These are phyloP conservation scores for Hypoxylon cercidicola DNA, from an alignment of 495 filamentous ascomycete species.

Conservation along the genomic window DNA sequence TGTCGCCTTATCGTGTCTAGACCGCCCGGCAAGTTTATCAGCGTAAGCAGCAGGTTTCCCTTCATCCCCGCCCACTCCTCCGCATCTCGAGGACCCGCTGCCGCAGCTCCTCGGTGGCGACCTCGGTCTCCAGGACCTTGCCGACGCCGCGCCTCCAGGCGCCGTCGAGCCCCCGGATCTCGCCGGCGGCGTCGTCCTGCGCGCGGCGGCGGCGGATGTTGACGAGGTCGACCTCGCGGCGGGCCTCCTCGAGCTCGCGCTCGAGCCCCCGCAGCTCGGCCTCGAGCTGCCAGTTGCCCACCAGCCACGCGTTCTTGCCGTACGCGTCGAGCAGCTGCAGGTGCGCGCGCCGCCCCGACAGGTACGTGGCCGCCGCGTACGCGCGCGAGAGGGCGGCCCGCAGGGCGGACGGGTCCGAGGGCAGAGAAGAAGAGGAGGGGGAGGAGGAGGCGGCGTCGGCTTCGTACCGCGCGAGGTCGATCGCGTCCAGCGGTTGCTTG, in stretches of 20 bases:
- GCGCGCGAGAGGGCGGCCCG: constrained; percentile 53
- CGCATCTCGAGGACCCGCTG: constrained; percentile 50
- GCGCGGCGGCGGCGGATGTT: constrained; percentile 74
- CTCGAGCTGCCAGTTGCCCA: constrained; percentile 83
- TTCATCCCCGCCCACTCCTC: constrained; percentile 32
- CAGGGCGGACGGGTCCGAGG: constrained; percentile 40
- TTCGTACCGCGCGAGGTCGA: constrained; percentile 88
- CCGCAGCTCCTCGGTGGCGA: constrained; percentile 75
- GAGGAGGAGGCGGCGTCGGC: constrained; percentile 50
- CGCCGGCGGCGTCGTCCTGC: constrained; percentile 75
- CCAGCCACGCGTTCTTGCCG: constrained; percentile 91
- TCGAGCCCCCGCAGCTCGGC: constrained; percentile 76
- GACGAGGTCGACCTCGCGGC: constrained; percentile 72
- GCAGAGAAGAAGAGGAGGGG: too few species aligned
- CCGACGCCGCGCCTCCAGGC: constrained; percentile 78
- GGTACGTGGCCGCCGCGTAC: constrained; percentile 73
- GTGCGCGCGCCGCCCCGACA: constrained; percentile 72
- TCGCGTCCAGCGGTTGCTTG: constrained; percentile 62
- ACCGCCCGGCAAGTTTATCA: too few species aligned
- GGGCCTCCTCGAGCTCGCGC: constrained; percentile 74
- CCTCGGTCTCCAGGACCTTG: constrained; percentile 77
- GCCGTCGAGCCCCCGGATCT: constrained; percentile 75
- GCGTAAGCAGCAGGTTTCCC: not conserved
- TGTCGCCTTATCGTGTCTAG: too few species aligned
- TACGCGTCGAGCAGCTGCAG: constrained; percentile 78